Percentiles rank a stretch among this genome's conserved stretches.
These are phyloP conservation scores for Marasmius fiardii DNA, from an alignment of 1,284 basidiomycete genomes.

Conservation along the genomic window DNA sequence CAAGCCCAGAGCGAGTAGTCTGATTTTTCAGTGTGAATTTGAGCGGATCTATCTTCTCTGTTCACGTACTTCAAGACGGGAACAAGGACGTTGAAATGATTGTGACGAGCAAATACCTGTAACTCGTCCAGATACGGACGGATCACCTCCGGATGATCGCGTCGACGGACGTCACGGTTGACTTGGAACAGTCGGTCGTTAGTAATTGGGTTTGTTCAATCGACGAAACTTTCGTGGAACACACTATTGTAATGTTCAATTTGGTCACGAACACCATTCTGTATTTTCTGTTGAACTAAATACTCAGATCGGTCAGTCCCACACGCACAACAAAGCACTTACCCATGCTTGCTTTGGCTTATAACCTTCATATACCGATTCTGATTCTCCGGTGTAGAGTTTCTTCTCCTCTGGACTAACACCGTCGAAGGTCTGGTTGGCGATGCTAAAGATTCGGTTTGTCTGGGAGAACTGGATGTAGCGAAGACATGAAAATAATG, in stretches of 20 bases:
- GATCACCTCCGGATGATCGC: slow-evolving; percentile 2
- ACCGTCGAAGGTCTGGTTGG: slow-evolving; percentile 8
- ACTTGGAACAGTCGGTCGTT: slow-evolving; percentile 4
- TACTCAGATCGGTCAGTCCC: no score
- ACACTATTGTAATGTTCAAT: slow-evolving; percentile 14
- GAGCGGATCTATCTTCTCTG: background rate
- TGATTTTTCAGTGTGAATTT: background rate
- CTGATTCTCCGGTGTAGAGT: slow-evolving; percentile 13
- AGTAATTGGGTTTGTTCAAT: background rate
- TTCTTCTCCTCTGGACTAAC: slow-evolving; percentile 10
- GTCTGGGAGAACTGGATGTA: background rate
- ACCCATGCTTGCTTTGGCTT: slow-evolving; percentile 14
- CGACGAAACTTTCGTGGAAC: background rate
- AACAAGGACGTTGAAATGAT: slow-evolving; percentile 11
- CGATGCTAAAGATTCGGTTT: slow-evolving; percentile 9
- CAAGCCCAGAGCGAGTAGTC: slow-evolving; percentile 25
- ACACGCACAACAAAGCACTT: background rate
- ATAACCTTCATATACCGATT: slow-evolving; percentile 12
- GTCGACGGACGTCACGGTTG: slow-evolving; percentile 6
- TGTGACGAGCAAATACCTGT: slow-evolving; percentile 8
- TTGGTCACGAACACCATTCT: slow-evolving; percentile 12
- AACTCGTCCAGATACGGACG: slow-evolving; percentile 10
- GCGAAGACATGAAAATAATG: background rate
- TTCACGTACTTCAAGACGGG: slow-evolving; percentile 8
- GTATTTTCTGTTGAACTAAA: slow-evolving; percentile 9